A percentile compares a stretch with the other conserved stretches of the same genome.
phyloP scores from a whole-genome alignment of 2,329 filamentous ascomycete species.

The Chaetoscypha palmicola region DNA sequence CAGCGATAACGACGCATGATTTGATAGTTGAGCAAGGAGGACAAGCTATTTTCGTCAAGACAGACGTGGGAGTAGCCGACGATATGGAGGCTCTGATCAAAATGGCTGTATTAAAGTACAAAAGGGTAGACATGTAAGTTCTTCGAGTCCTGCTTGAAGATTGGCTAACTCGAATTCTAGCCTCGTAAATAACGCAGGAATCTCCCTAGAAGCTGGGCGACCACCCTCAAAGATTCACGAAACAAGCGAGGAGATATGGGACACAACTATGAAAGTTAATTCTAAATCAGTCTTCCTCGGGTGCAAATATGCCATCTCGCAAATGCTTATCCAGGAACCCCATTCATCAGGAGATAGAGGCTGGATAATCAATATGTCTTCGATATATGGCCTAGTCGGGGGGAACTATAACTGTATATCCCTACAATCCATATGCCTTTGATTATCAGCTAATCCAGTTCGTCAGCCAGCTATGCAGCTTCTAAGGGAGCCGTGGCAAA shows the following conservation, averaged over 20 bases:
- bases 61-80: conserved; percentile 35
- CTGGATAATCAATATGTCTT: conserved; percentile 44
- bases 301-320: conserved; percentile 39
- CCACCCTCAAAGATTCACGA: conserved; percentile 37
- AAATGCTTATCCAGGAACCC: conserved; percentile 44
- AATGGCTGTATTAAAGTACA: conserved; percentile 32
- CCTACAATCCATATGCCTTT: neutral
- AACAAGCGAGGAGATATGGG: conserved; percentile 39
- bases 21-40: conserved; percentile 33
- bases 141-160: too few species aligned
- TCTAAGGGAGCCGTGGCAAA: conserved; percentile 44
- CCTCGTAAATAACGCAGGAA: conserved; percentile 44
- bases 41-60: conserved; percentile 36
- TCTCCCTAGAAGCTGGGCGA: conserved; percentile 33
- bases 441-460: neutral
- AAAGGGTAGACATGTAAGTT: conserved; percentile 37
- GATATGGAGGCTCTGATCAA: conserved; percentile 35
- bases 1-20: conserved; percentile 32
- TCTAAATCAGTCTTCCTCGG: conserved; percentile 34
- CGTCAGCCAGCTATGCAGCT: conserved; percentile 37
- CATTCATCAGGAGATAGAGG: conserved; percentile 36
- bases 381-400: conserved; percentile 37
- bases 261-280: conserved; percentile 36
- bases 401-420: conserved; percentile 24
- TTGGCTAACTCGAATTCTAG: conserved; percentile 21